Evolutionary conservation across 2,329 filamentous ascomycete genomes (phyloP), one percentile per base, ranked within the genome.

Genomic region (Aspergillus ochraceus): DNA sequence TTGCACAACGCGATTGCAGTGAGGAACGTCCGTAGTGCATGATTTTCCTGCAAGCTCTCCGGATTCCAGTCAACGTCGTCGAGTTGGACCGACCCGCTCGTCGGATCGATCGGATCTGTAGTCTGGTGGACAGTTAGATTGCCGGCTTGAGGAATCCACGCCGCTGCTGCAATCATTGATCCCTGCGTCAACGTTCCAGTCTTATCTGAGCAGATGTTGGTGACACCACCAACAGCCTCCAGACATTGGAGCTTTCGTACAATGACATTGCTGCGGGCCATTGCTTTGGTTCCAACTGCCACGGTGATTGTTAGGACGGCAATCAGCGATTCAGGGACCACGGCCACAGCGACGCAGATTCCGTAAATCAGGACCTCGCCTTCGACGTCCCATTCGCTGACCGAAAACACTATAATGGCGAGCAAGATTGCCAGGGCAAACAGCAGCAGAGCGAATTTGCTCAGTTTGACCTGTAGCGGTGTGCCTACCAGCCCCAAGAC

Each of bases 401-500:
- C 84, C 2, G 82, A 85, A 63, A 87, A 84, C 22, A 88, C 84
- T 65, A 88, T 86, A 65, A 88, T 84, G 11, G 85, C 84, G 50
- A 86, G 78, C 10, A 88, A 66, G 47, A 88, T 81, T 6, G 86
- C 92, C 54, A 92, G 84, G 51, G 83, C 87, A 70, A 96, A 96
- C 2, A 96, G 84, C 3, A 91, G 73, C 49, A 95, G 87, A 29
- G 92, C 92, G 69, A 97, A 88, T 76, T 93, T 92, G 78, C 90
- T 91, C 54, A 97, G 83, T 70, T 91, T 94, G 65, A 89, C 88
- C 77, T 96, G 91, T 50, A 97, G 81, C 0, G 92, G 92, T 1
- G 92, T 96, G 53, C 92, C 92, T 24, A 80, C 73, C 49, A 78
- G 75, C 6, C 83, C 84, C 65, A 85, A 80, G 11, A 84, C 72